Evolutionary conservation across 768 basidiomycete genomes (phyloP).

Genomic region (Xerocomellus amylosporus): DNA sequence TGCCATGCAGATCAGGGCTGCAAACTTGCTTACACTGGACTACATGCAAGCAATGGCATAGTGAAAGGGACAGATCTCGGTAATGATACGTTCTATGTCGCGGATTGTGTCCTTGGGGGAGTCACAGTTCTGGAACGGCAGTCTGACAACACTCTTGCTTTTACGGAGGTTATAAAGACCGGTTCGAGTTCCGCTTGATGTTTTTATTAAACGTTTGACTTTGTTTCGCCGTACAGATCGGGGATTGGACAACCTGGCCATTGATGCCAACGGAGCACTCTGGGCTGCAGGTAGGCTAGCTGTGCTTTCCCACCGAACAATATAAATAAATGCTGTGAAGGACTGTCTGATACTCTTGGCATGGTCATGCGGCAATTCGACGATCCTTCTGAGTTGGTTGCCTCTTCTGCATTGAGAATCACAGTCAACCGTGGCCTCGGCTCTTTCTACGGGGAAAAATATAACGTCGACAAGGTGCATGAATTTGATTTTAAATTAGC

Average conservation of each 20-base stretch:
- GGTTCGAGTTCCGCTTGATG: slow-evolving; percentile 36
- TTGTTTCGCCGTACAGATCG: slow-evolving; percentile 37
- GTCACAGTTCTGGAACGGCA: slow-evolving; percentile 57
- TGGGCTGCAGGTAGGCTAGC: slow-evolving; percentile 57
- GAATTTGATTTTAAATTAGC: background rate
- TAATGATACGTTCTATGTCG: slow-evolving; percentile 67
- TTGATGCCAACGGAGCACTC: slow-evolving; percentile 57
- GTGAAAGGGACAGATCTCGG: slow-evolving; percentile 35
- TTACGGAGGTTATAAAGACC: slow-evolving; percentile 51
- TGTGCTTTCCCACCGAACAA: background rate
- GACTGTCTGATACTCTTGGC: slow-evolving; percentile 41
- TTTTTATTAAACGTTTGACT: slow-evolving; percentile 2
- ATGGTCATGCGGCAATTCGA: slow-evolving; percentile 38
- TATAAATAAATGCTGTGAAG: slow-evolving; percentile 25
- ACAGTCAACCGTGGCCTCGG: slow-evolving; percentile 49
- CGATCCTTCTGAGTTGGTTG: slow-evolving; percentile 40
- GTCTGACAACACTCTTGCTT: slow-evolving; percentile 53
- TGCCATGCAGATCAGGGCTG: slow-evolving; percentile 62
- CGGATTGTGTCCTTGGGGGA: slow-evolving; percentile 41
- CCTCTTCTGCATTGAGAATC: slow-evolving; percentile 52
- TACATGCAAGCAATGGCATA: slow-evolving; percentile 63
- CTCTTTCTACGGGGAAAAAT: slow-evolving; percentile 60
- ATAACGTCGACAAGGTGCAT: slow-evolving; percentile 53
- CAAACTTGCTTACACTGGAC: slow-evolving; percentile 50
- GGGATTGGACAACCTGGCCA: slow-evolving; percentile 56